Evolutionary conservation across 805 yeast genomes (phyloP).

Genomic region (Teunomyces lycoperdinae): DNA sequence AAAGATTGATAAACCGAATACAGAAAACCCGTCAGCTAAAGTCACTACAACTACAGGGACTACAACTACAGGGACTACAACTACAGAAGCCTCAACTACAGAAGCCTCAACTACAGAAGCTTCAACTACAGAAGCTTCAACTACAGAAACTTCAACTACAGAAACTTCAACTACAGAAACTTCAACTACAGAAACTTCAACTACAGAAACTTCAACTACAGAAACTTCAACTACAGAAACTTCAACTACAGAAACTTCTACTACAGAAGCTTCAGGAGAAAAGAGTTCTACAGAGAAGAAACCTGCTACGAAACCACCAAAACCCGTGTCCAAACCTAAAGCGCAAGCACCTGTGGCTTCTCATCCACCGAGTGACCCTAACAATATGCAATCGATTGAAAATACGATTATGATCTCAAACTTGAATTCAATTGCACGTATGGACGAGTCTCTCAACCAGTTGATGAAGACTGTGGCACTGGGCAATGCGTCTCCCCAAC

Average conservation of each 20-base stretch:
- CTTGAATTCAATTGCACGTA: constrained; percentile 76
- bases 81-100: not conserved
- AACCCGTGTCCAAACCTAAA: not conserved
- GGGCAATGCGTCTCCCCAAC: constrained; percentile 70
- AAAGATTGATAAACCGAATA: too few relatives aligned
- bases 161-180: not conserved
- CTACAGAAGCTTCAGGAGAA: not conserved
- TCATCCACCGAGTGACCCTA: constrained; percentile 13
- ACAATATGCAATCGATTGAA: constrained; percentile 53
- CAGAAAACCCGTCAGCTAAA: too few relatives aligned
- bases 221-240: not conserved
- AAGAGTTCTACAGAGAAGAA: not conserved
- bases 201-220: not conserved
- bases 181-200: not conserved
- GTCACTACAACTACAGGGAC: not conserved
- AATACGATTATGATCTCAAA: constrained; percentile 83
- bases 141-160: not conserved
- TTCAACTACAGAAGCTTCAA: not conserved
- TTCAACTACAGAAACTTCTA: not conserved
- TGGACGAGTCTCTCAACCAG: constrained; percentile 61
- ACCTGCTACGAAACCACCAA: constrained; percentile 1
- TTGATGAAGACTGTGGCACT: constrained; percentile 86
- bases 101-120: not conserved
- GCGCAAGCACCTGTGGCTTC: not conserved
- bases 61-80: not conserved